These are phyloP conservation scores for Linnemannia schmuckeri DNA, from an alignment of 192 early-diverging fungal genomes.

Conservation along the genomic window DNA sequence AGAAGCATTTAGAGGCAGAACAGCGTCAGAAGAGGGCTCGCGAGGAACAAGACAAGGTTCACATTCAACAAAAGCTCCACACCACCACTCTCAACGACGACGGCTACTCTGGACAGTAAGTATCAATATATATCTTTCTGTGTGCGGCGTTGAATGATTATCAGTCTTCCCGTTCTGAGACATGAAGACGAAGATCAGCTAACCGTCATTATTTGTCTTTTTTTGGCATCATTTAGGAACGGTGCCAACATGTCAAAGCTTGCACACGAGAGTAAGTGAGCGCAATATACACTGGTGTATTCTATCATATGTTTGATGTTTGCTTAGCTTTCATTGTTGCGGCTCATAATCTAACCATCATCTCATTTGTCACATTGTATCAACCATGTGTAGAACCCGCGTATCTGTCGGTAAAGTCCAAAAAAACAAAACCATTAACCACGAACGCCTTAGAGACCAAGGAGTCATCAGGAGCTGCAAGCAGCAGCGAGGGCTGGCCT, in stretches of 20 bases:
- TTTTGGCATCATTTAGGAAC: neutral
- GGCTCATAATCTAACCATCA: neutral
- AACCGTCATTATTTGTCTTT: neutral
- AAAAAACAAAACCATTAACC: slow-evolving; percentile 49
- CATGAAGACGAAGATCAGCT: neutral
- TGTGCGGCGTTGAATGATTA: neutral
- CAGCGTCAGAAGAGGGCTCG: neutral
- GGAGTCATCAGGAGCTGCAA: slow-evolving; percentile 4
- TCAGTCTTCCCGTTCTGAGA: neutral
- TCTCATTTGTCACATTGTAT: neutral
- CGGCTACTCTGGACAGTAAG: neutral
- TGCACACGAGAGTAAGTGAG: slow-evolving; percentile 26
- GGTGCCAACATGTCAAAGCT: slow-evolving; percentile 16
- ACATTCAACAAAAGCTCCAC: slow-evolving; percentile 15
- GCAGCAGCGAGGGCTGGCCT: slow-evolving; percentile 31
- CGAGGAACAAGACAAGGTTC: neutral
- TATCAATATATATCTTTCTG: neutral
- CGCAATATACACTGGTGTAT: neutral
- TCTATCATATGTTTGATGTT: neutral
- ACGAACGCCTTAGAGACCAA: slow-evolving; percentile 48
- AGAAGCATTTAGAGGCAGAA: slow-evolving; percentile 48
- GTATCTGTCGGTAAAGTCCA: slow-evolving; percentile 55
- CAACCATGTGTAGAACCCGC: slow-evolving; percentile 25
- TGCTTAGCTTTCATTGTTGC: neutral
- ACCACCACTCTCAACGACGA: slow-evolving; percentile 16